phyloP scores from a whole-genome alignment of 2,329 filamentous ascomycete species.

The Penicillium sp. region DNA sequence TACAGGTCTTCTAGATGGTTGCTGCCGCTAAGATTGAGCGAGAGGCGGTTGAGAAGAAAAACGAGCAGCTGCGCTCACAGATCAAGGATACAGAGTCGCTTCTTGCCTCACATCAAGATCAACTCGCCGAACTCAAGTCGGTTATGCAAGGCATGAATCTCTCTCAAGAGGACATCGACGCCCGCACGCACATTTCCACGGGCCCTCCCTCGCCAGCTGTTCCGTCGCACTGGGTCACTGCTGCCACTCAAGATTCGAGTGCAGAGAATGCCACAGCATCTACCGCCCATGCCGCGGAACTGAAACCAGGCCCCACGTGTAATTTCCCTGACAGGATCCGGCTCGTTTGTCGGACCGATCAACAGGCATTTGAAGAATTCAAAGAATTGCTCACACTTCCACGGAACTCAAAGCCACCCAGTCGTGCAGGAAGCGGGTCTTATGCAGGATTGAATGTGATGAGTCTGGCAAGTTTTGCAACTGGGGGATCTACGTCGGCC shows the following conservation, averaged over 20 bases:
- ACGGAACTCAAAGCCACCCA: constrained; percentile 55
- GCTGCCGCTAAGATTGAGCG: constrained; percentile 79
- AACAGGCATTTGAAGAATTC: constrained; percentile 80
- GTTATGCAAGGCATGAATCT: constrained; percentile 86
- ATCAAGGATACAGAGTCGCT: constrained; percentile 80
- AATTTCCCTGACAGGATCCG: constrained; percentile 79
- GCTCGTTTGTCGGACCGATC: constrained; percentile 74
- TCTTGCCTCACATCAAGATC: constrained; percentile 85
- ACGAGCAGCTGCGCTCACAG: constrained; percentile 79
- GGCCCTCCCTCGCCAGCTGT: constrained; percentile 76
- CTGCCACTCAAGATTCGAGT: constrained; percentile 55
- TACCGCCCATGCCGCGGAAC: constrained; percentile 45
- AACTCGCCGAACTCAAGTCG: constrained; percentile 80
- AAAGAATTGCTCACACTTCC: constrained; percentile 66
- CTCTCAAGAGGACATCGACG: constrained; percentile 61
- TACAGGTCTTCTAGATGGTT: constrained; percentile 61
- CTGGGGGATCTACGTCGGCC: constrained; percentile 49
- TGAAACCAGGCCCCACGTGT: constrained; percentile 57
- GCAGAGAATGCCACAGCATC: constrained; percentile 48
- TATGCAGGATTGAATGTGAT: constrained; percentile 59
- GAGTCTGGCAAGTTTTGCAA: constrained; percentile 44
- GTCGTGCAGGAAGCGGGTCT: constrained; percentile 66
- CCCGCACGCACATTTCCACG: constrained; percentile 58
- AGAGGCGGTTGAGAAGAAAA: constrained; percentile 73
- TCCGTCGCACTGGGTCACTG: constrained; percentile 48